These are phyloP conservation scores for Talaromyces nanjingensis DNA, from an alignment of 495 filamentous ascomycete species.

Conservation along the genomic window DNA sequence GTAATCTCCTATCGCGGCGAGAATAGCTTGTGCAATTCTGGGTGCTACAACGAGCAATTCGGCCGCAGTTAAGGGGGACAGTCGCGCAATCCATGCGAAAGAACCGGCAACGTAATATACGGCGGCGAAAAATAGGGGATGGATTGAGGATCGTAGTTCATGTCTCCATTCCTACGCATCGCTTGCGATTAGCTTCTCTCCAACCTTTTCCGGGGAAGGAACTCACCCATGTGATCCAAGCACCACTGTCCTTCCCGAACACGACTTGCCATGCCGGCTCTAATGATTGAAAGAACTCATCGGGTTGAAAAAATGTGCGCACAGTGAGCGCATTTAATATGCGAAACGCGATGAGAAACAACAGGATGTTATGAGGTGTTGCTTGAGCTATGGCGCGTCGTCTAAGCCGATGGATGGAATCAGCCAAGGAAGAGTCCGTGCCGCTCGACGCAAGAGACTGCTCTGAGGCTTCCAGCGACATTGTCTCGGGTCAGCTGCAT, in stretches of 20 bases:
- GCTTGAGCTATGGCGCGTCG: slow-evolving; percentile 5
- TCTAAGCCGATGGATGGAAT: slow-evolving; percentile 3
- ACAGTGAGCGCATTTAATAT: slow-evolving; percentile 78
- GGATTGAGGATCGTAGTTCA: slow-evolving; percentile 85
- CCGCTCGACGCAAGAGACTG: slow-evolving; percentile 9
- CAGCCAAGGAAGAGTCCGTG: slow-evolving; percentile 1
- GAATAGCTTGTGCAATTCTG: slow-evolving; percentile 65
- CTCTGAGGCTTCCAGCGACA: slow-evolving; percentile 14
- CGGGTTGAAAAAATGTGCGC: slow-evolving; percentile 98
- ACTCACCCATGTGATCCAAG: slow-evolving; percentile 94
- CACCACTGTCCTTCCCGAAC: slow-evolving; percentile 69
- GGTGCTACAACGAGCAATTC: slow-evolving; percentile 65
- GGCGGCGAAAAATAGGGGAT: slow-evolving; percentile 75
- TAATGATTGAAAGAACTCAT: slow-evolving; percentile 94
- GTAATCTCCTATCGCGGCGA: slow-evolving; percentile 75
- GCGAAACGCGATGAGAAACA: slow-evolving; percentile 67
- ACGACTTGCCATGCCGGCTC: slow-evolving; percentile 91
- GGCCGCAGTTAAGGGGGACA: slow-evolving; percentile 44
- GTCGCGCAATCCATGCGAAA: slow-evolving; percentile 41
- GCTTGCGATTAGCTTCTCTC: slow-evolving; percentile 9
- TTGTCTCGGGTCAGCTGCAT: slow-evolving; percentile 6
- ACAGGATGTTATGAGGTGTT: slow-evolving; percentile 35
- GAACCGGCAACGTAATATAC: slow-evolving; percentile 60
- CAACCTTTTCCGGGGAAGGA: background rate
- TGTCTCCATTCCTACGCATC: slow-evolving; percentile 82